phyloP scores from a whole-genome alignment of 2,329 filamentous ascomycete genomes.

The Pseudogymnoascus verrucosus region DNA sequence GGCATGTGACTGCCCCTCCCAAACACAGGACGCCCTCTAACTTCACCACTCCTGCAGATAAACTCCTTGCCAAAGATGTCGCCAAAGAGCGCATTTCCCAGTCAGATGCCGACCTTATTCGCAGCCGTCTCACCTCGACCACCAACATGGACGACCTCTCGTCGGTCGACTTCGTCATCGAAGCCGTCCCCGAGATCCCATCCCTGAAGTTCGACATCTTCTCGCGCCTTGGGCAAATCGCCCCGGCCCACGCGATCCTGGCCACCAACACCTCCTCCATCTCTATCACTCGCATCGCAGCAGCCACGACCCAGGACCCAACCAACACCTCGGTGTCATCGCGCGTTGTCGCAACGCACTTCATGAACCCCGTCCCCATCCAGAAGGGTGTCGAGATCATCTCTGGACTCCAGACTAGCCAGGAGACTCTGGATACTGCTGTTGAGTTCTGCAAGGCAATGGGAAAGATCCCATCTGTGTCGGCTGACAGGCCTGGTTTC shows the following conservation, averaged over 20 bases:
- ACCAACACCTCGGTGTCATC: slow-evolving; percentile 74
- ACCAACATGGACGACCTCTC: slow-evolving; percentile 70
- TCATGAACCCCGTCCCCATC: slow-evolving; percentile 97
- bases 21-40: not conserved
- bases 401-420: slow-evolving; percentile 81
- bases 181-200: slow-evolving; percentile 90
- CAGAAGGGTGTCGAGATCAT: slow-evolving; percentile 99
- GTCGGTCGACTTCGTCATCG: slow-evolving; percentile 92
- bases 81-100: slow-evolving; percentile 78
- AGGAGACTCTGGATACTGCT: slow-evolving; percentile 71
- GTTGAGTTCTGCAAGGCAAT: slow-evolving; percentile 81
- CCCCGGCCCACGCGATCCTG: slow-evolving; percentile 76
- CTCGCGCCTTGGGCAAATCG: slow-evolving; percentile 69
- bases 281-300: slow-evolving; percentile 91
- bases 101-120: slow-evolving; percentile 66
- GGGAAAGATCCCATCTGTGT: slow-evolving; percentile 85
- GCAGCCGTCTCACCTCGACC: slow-evolving; percentile 59
- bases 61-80: slow-evolving; percentile 88
- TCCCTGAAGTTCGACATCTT: slow-evolving; percentile 86
- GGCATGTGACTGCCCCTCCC: slow-evolving; percentile 39
- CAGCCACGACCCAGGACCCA: slow-evolving; percentile 70
- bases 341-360: slow-evolving; percentile 90
- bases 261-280: slow-evolving; percentile 99
- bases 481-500: slow-evolving; percentile 87
- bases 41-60: slow-evolving; percentile 49